Percentiles rank a stretch among this genome's conserved stretches.
Evolutionary conservation across 371 early-diverging fungal species (phyloP).

Genomic region (Gilbertella persicaria): DNA sequence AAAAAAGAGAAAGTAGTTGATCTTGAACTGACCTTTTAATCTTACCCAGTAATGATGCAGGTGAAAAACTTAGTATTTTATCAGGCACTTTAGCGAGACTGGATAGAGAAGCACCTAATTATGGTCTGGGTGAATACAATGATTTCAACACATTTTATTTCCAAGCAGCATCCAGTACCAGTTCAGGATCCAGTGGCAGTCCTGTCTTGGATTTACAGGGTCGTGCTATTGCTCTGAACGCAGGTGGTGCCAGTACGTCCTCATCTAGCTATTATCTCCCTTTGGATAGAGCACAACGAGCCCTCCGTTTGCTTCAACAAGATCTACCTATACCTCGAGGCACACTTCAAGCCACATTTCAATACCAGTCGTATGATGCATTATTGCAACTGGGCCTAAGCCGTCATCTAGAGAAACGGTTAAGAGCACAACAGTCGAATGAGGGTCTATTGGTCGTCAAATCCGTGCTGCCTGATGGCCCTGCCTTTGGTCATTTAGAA

Average conservation of each 20-base stretch:
- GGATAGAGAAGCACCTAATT: slow-evolving; percentile 76
- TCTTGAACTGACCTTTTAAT: background rate
- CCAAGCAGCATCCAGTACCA: slow-evolving; percentile 70
- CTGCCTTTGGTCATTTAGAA: slow-evolving; percentile 61
- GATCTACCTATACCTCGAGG: slow-evolving; percentile 70
- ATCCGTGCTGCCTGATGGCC: slow-evolving; percentile 69
- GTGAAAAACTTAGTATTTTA: slow-evolving; percentile 71
- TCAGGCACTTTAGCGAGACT: slow-evolving; percentile 80
- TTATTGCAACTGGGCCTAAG: slow-evolving; percentile 60
- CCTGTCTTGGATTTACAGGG: slow-evolving; percentile 73
- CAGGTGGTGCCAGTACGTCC: slow-evolving; percentile 61
- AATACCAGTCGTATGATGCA: slow-evolving; percentile 64
- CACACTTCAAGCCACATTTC: slow-evolving; percentile 73
- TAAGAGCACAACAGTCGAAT: slow-evolving; percentile 57
- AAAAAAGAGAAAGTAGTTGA: too few relatives aligned
- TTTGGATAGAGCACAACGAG: slow-evolving; percentile 68
- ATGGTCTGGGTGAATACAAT: slow-evolving; percentile 70
- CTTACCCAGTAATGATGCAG: slow-evolving; percentile 59
- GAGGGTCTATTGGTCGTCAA: slow-evolving; percentile 76
- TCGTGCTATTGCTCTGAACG: slow-evolving; percentile 69
- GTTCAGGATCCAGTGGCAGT: slow-evolving; percentile 67
- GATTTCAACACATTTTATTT: slow-evolving; percentile 73
- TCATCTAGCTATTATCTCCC: slow-evolving; percentile 68
- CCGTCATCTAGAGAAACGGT: slow-evolving; percentile 54
- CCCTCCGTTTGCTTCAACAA: slow-evolving; percentile 58